Base-by-base conservation (phyloP, 2,329 filamentous ascomycete genomes). In the Mycosphaerella sp. region DNA sequence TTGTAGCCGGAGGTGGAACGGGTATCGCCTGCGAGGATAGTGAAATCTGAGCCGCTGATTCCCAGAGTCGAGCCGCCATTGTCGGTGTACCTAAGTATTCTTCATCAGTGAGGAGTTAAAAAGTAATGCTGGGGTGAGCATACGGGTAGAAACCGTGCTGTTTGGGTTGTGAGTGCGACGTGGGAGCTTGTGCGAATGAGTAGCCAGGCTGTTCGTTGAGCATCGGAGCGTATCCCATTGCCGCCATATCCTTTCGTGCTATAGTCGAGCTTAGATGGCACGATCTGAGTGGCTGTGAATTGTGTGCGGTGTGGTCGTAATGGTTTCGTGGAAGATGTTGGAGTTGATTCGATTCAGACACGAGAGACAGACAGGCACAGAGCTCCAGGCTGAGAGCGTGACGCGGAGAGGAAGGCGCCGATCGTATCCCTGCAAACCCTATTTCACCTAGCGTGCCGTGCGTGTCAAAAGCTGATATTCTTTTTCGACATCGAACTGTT, bases 51-150 rank as follows among this genome's bases (percentile, higher is more conserved):
- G 62, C 94, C 93, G 35, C 89, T 85, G 71, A 98, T 97, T 66
- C 89, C 93, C 50, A 98, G 82, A 49, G 93, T 97, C 54, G 89
- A 95, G 62, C 93, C 93, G 63, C 93, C 93, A 70, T 98, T 98
- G 77, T 98, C 91, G 61, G 93, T 94, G 74, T 98, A 98, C 63
- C 87, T 93, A 62, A 32, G 42, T 10, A 12, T 16, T 6, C 30
- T 18, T 35, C 58, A 46, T 28, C 17, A 17, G 34, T 48, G 43
- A 7, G 17, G n/a, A 13, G 39, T 28, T 6, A 14, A n/a, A 16
- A 4, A 9, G 14, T n/a, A n/a, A 2, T 17, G n/a, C 7, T 14
- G 41, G 32, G n/a, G 1, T 17, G 6, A 43, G 14, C 86, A 66
- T 80, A 95, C 90, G 91, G 90, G 74, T 95, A 90, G 75, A 96